Evolutionary conservation across 257 asterid species (phyloP).

Genomic region (Gynochthodes officinalis): DNA sequence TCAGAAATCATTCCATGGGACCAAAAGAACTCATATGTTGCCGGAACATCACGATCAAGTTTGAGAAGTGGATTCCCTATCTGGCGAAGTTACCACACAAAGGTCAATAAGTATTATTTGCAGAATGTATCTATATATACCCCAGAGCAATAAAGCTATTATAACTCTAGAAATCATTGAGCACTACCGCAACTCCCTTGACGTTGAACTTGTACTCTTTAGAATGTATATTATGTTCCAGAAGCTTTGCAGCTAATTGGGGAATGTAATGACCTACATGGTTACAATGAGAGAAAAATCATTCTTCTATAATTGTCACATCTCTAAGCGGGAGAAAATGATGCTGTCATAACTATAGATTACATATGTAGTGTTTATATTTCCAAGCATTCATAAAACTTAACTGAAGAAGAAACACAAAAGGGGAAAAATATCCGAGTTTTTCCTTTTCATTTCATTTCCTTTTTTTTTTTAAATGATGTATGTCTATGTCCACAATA

Average conservation of each 20-base stretch:
- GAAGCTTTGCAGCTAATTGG: slow-evolving; percentile 72
- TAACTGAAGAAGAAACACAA: too few species aligned
- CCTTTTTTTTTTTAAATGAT: too few species aligned
- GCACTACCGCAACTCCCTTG: slow-evolving; percentile 81
- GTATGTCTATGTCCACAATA: background rate
- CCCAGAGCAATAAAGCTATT: background rate
- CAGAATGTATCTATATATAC: background rate
- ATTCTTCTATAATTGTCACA: background rate
- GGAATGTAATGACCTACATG: slow-evolving; percentile 86
- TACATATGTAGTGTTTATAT: background rate
- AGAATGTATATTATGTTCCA: slow-evolving; percentile 68
- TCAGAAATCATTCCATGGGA: slow-evolving; percentile 99
- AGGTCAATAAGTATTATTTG: background rate
- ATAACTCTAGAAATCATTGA: background rate
- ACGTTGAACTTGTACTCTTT: slow-evolving; percentile 71
- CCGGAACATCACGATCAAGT: slow-evolving; percentile 85
- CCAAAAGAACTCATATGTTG: slow-evolving; percentile 83
- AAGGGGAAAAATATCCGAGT: too few species aligned
- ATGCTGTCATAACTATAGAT: background rate
- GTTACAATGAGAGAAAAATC: background rate
- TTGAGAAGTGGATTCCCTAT: slow-evolving; percentile 93
- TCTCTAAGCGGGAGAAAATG: background rate
- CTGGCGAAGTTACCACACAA: slow-evolving; percentile 35
- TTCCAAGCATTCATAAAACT: background rate
- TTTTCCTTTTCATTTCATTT: too few species aligned